A percentile compares a stretch with the other conserved stretches of the same genome.
phyloP scores from a whole-genome alignment of 768 basidiomycete species.

The Leucocoprinus leucothites region DNA sequence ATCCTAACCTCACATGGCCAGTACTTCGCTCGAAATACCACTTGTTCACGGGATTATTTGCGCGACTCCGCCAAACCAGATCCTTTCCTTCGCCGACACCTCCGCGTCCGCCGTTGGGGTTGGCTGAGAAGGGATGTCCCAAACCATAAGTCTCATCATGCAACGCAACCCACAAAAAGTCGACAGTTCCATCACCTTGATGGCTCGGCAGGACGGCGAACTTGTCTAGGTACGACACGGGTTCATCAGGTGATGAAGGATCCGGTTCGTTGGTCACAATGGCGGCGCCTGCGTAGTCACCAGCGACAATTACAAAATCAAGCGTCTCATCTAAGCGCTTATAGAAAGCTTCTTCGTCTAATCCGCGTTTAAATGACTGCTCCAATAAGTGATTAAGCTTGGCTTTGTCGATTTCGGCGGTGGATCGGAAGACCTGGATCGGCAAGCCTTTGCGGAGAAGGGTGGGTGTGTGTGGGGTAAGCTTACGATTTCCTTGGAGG shows the following conservation, averaged over 20 bases:
- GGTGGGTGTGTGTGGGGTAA: conserved; percentile 91
- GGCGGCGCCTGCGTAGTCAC: conserved; percentile 94
- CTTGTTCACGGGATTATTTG: conserved; percentile 95
- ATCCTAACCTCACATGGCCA: conserved; percentile 81
- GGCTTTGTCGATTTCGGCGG: conserved; percentile 64
- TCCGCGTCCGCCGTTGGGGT: conserved; percentile 90
- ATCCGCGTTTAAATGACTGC: conserved; percentile 73
- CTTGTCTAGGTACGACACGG: conserved; percentile 95
- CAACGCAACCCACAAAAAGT: conserved; percentile 98
- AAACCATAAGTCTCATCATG: conserved; percentile 98
- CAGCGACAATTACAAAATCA: conserved; percentile 91
- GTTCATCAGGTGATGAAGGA: conserved; percentile 29
- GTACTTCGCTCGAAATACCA: conserved; percentile 98
- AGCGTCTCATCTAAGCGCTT: conserved; percentile 68
- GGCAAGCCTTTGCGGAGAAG: conserved; percentile 86
- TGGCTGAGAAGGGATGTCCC: conserved; percentile 89
- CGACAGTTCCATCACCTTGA: conserved; percentile 98
- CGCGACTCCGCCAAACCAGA: conserved; percentile 91
- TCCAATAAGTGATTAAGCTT: conserved; percentile 85
- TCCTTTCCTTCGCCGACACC: conserved; percentile 91
- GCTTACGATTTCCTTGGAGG: conserved; percentile 79
- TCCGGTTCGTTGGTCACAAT: conserved; percentile 74
- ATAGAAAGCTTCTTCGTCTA: conserved; percentile 78
- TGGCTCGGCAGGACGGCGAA: conserved; percentile 94
- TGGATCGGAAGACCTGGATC: conserved; percentile 74